Evolutionary conservation across 1,139 yeast species (phyloP).

Genomic region (Hyphopichia khmerensis): DNA sequence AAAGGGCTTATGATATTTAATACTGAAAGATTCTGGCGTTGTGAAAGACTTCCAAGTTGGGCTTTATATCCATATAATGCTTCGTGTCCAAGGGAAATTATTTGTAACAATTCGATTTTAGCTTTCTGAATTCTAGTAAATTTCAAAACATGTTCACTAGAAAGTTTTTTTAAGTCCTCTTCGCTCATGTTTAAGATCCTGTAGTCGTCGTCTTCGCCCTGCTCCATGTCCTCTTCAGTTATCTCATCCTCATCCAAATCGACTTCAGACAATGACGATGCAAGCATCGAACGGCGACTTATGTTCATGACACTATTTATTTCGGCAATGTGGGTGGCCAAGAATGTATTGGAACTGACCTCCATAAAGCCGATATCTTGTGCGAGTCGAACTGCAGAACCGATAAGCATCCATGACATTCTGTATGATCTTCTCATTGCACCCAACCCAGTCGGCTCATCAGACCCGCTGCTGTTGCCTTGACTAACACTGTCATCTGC

Average conservation of each 20-base stretch:
- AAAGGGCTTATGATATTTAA: slow-evolving; percentile 73
- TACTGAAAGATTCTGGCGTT: slow-evolving; percentile 69
- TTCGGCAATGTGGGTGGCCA: slow-evolving; percentile 85
- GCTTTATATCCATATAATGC: slow-evolving; percentile 71
- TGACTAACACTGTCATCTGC: slow-evolving; percentile 37
- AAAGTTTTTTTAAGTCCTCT: slow-evolving; percentile 32
- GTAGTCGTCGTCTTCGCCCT: slow-evolving; percentile 30
- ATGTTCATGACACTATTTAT: slow-evolving; percentile 72
- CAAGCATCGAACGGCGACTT: slow-evolving; percentile 66
- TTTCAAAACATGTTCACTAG: slow-evolving; percentile 24
- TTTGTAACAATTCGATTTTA: slow-evolving; percentile 73
- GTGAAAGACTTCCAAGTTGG: slow-evolving; percentile 51
- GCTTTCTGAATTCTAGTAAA: slow-evolving; percentile 74
- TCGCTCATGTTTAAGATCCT: slow-evolving; percentile 35
- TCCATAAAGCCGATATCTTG: slow-evolving; percentile 85
- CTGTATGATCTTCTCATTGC: slow-evolving; percentile 86
- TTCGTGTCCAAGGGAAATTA: slow-evolving; percentile 81
- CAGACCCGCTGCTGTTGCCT: slow-evolving; percentile 8
- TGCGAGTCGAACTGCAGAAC: slow-evolving; percentile 81
- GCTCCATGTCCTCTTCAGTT: slow-evolving; percentile 31
- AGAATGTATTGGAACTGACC: slow-evolving; percentile 66
- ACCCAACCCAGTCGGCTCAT: slow-evolving; percentile 69
- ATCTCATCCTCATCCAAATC: slow-evolving; percentile 51
- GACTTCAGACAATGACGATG: slow-evolving; percentile 64
- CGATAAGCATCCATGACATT: slow-evolving; percentile 93